Evolutionary conservation across 2,329 filamentous ascomycete genomes (phyloP).

Genomic region (Kalaharituber pfeilii): DNA sequence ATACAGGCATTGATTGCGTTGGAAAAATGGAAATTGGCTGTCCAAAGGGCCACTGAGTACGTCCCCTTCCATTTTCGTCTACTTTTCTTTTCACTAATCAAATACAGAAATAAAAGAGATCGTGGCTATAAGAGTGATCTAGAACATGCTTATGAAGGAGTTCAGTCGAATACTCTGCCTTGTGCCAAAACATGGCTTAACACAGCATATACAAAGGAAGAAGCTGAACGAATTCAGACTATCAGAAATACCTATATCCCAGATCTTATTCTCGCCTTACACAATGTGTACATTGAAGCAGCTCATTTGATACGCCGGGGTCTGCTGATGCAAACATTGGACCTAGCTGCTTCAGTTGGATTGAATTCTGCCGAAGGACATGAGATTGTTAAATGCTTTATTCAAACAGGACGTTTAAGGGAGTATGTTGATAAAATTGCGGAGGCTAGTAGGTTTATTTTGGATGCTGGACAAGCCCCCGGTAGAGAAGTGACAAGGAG

Average conservation of each 20-base stretch:
- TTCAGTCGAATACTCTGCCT: conserved; percentile 11
- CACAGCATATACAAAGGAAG: background rate
- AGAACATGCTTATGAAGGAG: conserved; percentile 12
- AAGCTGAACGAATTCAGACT: conserved; percentile 3
- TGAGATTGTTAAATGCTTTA: conserved; percentile 34
- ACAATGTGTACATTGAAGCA: conserved; percentile 62
- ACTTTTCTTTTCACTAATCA: background rate
- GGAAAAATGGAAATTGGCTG: conserved; percentile 18
- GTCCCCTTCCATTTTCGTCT: background rate
- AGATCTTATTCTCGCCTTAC: conserved; percentile 68
- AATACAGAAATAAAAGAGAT: conserved; percentile 1
- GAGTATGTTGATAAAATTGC: conserved; percentile 65
- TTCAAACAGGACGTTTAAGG: conserved; percentile 48
- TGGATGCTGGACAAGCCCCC: conserved; percentile 28
- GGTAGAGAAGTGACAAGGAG: conserved; percentile 5
- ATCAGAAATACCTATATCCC: conserved; percentile 69
- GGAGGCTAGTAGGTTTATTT: conserved; percentile 53
- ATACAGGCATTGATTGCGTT: conserved; percentile 20
- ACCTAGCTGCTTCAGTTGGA: conserved; percentile 59
- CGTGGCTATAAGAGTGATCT: conserved; percentile 14
- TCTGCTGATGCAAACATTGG: conserved; percentile 68
- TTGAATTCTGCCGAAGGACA: conserved; percentile 51
- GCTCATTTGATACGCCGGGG: conserved; percentile 59
- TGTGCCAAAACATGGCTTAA: conserved; percentile 20
- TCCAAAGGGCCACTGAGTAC: conserved; percentile 5